phyloP scores from a whole-genome alignment of 176 grass and related monocot species.

The Eremochloa ophiuroides region DNA sequence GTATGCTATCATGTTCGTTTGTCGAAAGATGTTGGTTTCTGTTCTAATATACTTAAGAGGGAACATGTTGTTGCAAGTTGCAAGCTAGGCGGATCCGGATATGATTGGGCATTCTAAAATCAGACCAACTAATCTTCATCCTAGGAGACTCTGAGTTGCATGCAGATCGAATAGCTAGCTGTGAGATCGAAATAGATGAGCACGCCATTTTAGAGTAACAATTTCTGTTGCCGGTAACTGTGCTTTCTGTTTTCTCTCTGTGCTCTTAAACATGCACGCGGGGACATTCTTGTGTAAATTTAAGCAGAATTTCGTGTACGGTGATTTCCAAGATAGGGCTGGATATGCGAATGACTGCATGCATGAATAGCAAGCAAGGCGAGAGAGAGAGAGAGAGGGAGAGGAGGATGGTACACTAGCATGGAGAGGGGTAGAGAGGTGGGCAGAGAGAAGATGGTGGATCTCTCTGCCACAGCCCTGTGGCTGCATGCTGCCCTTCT shows the following conservation, averaged over 20 bases:
- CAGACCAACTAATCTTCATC: not conserved
- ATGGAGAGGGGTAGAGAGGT: not conserved
- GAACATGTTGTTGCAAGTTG: not conserved
- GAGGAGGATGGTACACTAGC: not conserved
- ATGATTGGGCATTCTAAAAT: not conserved
- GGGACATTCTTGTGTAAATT: constrained; percentile 14
- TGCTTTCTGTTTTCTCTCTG: not conserved
- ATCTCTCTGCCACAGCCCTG: constrained; percentile 25
- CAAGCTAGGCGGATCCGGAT: not conserved
- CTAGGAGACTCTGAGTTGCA: not conserved
- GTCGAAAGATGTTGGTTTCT: not conserved
- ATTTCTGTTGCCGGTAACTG: not conserved
- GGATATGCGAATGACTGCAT: constrained; percentile 1
- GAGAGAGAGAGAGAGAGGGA: not conserved
- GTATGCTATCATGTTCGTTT: not conserved
- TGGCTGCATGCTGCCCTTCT: constrained; percentile 54
- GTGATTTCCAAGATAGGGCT: not conserved
- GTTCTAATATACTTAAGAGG: not conserved
- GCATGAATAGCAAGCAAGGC: not conserved
- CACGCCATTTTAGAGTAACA: not conserved
- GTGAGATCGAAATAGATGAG: not conserved
- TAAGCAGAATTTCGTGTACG: not conserved
- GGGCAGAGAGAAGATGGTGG: constrained; percentile 30
- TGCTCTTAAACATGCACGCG: not conserved
- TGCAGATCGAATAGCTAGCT: not conserved